These are phyloP conservation scores for Hymenotorrendiella dingleyae DNA, from an alignment of 2,329 filamentous ascomycete species.

Conservation along the genomic window DNA sequence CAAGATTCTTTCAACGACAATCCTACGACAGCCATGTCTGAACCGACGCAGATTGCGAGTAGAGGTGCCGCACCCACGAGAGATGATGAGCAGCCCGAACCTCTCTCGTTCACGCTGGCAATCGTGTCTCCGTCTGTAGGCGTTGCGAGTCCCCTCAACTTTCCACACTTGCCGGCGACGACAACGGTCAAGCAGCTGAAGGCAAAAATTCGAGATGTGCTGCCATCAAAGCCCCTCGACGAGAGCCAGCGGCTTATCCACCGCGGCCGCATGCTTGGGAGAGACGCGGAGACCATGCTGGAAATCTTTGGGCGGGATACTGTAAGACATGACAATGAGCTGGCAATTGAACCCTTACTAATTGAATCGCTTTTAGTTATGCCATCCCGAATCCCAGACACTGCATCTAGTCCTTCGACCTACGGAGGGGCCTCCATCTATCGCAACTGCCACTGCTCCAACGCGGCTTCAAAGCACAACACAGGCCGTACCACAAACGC, in stretches of 20 bases:
- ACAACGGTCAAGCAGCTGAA: conserved; percentile 54
- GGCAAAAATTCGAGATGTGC: conserved; percentile 47
- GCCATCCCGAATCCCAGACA: conserved; percentile 41
- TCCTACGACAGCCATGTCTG: conserved; percentile 3
- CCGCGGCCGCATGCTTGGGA: conserved; percentile 48
- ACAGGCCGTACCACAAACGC: background rate
- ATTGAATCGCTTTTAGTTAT: conserved; percentile 33
- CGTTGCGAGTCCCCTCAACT: conserved; percentile 44
- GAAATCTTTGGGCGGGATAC: conserved; percentile 51
- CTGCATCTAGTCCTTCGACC: conserved; percentile 48
- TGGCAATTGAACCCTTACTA: conserved; percentile 1
- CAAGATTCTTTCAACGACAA: background rate
- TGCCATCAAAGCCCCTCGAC: conserved; percentile 45
- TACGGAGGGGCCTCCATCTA: conserved; percentile 21
- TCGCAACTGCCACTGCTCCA: conserved; percentile 2
- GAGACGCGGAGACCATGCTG: conserved; percentile 49
- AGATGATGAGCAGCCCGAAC: conserved; percentile 18
- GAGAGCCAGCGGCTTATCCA: conserved; percentile 56
- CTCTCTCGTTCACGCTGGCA: conserved; percentile 45
- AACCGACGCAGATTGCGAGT: background rate
- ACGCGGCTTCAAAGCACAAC: background rate
- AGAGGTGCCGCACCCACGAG: conserved; percentile 12
- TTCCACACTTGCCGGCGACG: conserved; percentile 41
- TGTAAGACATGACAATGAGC: conserved; percentile 14
- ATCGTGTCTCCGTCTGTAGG: conserved; percentile 53